Percentiles rank a stretch among this genome's conserved stretches.
These are phyloP conservation scores for Babesia ovis DNA, from an alignment of 169 alveolate species.

Conservation along the genomic window DNA sequence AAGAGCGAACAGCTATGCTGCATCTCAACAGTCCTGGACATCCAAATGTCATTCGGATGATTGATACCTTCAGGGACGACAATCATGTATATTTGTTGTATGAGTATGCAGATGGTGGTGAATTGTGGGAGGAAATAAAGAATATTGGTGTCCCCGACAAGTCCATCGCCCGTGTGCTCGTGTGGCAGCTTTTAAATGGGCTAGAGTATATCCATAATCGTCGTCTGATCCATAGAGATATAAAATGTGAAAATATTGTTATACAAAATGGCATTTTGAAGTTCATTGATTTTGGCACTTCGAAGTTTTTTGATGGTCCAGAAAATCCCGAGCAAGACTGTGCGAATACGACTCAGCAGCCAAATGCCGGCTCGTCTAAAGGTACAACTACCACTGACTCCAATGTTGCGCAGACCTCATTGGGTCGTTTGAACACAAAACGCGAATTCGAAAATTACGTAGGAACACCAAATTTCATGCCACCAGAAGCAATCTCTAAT, in stretches of 20 bases:
- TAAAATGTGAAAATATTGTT: conserved; percentile 93
- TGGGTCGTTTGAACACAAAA: conserved; percentile 53
- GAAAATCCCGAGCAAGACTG: neutral
- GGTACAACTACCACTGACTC: conserved; percentile 3
- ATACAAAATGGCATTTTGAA: conserved; percentile 83
- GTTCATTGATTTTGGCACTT: conserved; percentile 93
- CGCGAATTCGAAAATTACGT: conserved; percentile 83
- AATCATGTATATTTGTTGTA: conserved; percentile 75
- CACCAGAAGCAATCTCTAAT: conserved; percentile 90
- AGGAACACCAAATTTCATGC: conserved; percentile 92
- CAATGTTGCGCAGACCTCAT: conserved; percentile 5
- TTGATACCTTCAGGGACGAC: conserved; percentile 80
- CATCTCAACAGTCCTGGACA: conserved; percentile 79
- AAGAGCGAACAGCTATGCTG: conserved; percentile 75
- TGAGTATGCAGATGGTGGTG: conserved; percentile 79
- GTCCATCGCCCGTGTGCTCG: conserved; percentile 63
- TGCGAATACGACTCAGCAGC: conserved; percentile 6
- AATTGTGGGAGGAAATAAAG: conserved; percentile 81
- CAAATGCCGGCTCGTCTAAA: conserved; percentile 8
- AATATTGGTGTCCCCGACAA: conserved; percentile 70
- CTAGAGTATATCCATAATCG: conserved; percentile 89
- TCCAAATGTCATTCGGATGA: conserved; percentile 73
- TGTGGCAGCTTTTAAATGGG: conserved; percentile 81
- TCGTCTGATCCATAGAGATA: conserved; percentile 92
- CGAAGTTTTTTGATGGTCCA: conserved; percentile 71